Conservation (phyloP, 2,329 filamentous ascomycete genomes). For the Colletotrichum scovillei region DNA sequence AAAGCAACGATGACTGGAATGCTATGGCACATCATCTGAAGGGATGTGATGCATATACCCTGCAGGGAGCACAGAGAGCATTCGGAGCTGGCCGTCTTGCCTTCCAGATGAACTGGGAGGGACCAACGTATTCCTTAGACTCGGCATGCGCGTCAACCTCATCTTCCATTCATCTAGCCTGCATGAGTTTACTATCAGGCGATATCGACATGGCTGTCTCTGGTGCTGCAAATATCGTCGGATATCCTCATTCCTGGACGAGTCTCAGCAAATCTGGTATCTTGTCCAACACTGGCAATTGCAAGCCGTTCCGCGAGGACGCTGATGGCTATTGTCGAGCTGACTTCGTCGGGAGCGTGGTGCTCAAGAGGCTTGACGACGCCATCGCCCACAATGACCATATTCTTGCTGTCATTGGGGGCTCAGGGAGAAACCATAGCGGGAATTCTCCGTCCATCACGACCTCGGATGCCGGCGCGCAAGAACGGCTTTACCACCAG, state of each 20-base stretch:
- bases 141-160: neutral
- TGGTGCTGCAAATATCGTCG: conserved; percentile 52
- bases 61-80: neutral
- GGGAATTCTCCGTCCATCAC: conserved; percentile 47
- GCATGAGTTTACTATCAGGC: conserved; percentile 41
- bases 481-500: conserved; percentile 13
- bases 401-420: conserved; percentile 52
- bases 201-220: conserved; percentile 49
- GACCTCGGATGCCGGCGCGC: conserved; percentile 36
- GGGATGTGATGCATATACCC: conserved; percentile 11
- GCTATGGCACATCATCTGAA: neutral
- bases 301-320: conserved; percentile 45
- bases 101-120: neutral
- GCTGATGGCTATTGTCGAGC: conserved; percentile 62
- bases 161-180: conserved; percentile 42
- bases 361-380: conserved; percentile 58
- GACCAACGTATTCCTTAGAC: neutral
- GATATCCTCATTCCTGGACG: neutral
- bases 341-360: conserved; percentile 56
- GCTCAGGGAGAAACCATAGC: conserved; percentile 54
- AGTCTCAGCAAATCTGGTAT: conserved; percentile 39
- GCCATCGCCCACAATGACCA: conserved; percentile 60
- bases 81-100: conserved; percentile 1
- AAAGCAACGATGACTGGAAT: conserved; percentile 2
- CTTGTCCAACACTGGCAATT: conserved; percentile 44